These are phyloP conservation scores for Escovopsis sp. DNA, from an alignment of 2,329 filamentous ascomycete genomes.

Conservation along the genomic window DNA sequence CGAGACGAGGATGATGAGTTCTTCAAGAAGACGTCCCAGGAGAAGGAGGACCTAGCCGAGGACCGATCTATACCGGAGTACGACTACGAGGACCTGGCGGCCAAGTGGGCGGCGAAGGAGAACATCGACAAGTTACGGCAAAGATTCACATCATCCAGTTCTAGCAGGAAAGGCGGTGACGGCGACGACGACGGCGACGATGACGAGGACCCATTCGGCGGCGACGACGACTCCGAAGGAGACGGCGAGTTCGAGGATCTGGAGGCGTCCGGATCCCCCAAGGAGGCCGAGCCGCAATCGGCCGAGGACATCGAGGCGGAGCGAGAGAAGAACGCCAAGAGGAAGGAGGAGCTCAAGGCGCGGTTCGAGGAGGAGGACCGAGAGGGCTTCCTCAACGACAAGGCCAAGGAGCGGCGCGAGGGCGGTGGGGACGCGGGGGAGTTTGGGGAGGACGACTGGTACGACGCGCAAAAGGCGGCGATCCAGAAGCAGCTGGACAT, in stretches of 20 bases:
- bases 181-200: conserved; percentile 52
- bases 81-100: conserved; percentile 66
- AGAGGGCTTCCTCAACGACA: conserved; percentile 90
- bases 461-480: conserved; percentile 86
- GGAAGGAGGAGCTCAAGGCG: conserved; percentile 87
- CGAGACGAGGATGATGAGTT: conserved; percentile 46
- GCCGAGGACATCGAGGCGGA: conserved; percentile 62
- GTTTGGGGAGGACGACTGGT: conserved; percentile 98
- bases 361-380: conserved; percentile 95
- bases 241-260: conserved; percentile 78
- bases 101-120: conserved; percentile 72
- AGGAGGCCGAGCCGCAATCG: conserved; percentile 28
- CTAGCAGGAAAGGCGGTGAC: conserved; percentile 21
- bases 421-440: conserved; percentile 48
- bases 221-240: conserved; percentile 49
- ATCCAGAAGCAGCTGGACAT: conserved; percentile 94
- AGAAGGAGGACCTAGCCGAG: conserved; percentile 59
- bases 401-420: conserved; percentile 59
- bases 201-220: conserved; percentile 49
- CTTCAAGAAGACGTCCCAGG: conserved; percentile 48
- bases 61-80: conserved; percentile 66
- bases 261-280: conserved; percentile 29
- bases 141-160: conserved; percentile 59
- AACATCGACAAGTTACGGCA: conserved; percentile 60
- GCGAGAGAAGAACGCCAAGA: conserved; percentile 74